These are phyloP conservation scores for Ceratobasidium sp. DNA, from an alignment of 1,284 basidiomycete genomes.

Conservation along the genomic window DNA sequence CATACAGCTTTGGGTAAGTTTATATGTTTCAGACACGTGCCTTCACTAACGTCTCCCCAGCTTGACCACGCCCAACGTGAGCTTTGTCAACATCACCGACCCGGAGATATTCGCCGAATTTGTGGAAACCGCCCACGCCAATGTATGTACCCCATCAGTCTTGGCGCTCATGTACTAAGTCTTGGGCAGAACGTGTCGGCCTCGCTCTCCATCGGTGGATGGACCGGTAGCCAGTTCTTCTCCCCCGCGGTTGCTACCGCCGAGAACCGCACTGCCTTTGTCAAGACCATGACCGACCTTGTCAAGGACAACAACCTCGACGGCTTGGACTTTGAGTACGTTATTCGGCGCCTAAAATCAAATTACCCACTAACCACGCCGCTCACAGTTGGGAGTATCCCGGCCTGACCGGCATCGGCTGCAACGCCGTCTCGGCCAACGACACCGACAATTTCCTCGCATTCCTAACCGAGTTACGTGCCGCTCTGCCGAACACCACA, in stretches of 20 bases:
- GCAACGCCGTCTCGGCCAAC: slow-evolving; percentile 49
- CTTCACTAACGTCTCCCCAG: slow-evolving; percentile 44
- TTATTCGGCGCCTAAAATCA: neutral
- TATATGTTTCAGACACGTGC: neutral
- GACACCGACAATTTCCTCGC: slow-evolving; percentile 55
- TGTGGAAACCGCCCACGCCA: slow-evolving; percentile 36
- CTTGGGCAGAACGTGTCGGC: slow-evolving; percentile 34
- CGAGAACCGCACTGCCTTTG: slow-evolving; percentile 49
- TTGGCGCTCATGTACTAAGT: slow-evolving; percentile 52
- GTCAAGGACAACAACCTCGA: slow-evolving; percentile 55
- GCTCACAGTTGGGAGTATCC: slow-evolving; percentile 57
- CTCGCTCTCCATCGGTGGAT: slow-evolving; percentile 38
- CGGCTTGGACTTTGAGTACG: slow-evolving; percentile 53
- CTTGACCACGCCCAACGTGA: slow-evolving; percentile 26
- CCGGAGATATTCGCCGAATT: slow-evolving; percentile 37
- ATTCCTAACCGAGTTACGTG: slow-evolving; percentile 53
- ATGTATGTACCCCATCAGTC: slow-evolving; percentile 24
- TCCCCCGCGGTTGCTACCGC: slow-evolving; percentile 51
- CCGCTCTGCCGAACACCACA: slow-evolving; percentile 51
- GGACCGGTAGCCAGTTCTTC: slow-evolving; percentile 48
- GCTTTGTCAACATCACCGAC: slow-evolving; percentile 28
- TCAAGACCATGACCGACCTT: slow-evolving; percentile 51
- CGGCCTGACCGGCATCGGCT: slow-evolving; percentile 49
- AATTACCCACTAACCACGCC: neutral
- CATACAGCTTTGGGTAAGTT: slow-evolving; percentile 36